Evolutionary conservation across 1,139 yeast genomes (phyloP).

Genomic region (Groenewaldozyma auringiensis): DNA sequence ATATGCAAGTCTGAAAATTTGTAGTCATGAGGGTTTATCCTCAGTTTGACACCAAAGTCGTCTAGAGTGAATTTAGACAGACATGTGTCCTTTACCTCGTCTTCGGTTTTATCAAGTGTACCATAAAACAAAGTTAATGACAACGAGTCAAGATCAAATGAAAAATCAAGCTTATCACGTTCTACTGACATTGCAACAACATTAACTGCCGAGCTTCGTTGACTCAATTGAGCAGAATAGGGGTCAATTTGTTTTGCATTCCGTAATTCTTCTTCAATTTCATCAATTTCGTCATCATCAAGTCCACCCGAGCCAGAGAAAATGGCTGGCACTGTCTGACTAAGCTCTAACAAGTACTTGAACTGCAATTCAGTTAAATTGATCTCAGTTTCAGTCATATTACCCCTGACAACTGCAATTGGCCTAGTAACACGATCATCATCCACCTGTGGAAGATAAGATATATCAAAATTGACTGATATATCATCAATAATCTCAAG

Average conservation of each 20-base stretch:
- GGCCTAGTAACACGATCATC: slow-evolving; percentile 37
- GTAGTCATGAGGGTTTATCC: slow-evolving; percentile 48
- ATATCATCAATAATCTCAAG: slow-evolving; percentile 63
- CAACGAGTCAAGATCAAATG: slow-evolving; percentile 53
- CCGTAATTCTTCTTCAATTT: slow-evolving; percentile 28
- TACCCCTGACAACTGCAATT: slow-evolving; percentile 48
- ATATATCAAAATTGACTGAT: slow-evolving; percentile 57
- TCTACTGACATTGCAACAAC: slow-evolving; percentile 3
- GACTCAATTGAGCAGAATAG: slow-evolving; percentile 9
- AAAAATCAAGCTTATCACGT: slow-evolving; percentile 19
- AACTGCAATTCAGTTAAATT: slow-evolving; percentile 74
- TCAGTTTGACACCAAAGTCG: slow-evolving; percentile 45
- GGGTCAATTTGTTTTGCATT: slow-evolving; percentile 16
- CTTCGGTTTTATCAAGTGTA: slow-evolving; percentile 38
- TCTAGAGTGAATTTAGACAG: slow-evolving; percentile 62
- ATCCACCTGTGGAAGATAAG: slow-evolving; percentile 39
- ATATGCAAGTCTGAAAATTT: slow-evolving; percentile 56
- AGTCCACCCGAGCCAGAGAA: slow-evolving; percentile 38
- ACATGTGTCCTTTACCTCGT: slow-evolving; percentile 32
- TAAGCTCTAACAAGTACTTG: slow-evolving; percentile 47
- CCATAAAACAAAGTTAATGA: slow-evolving; percentile 58
- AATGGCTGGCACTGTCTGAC: slow-evolving; percentile 52
- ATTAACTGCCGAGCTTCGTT: background rate
- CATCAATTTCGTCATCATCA: slow-evolving; percentile 60
- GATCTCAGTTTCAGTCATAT: slow-evolving; percentile 58